These are phyloP conservation scores for Scheffersomyces amazonensis DNA, from an alignment of 805 yeast genomes.

Conservation along the genomic window DNA sequence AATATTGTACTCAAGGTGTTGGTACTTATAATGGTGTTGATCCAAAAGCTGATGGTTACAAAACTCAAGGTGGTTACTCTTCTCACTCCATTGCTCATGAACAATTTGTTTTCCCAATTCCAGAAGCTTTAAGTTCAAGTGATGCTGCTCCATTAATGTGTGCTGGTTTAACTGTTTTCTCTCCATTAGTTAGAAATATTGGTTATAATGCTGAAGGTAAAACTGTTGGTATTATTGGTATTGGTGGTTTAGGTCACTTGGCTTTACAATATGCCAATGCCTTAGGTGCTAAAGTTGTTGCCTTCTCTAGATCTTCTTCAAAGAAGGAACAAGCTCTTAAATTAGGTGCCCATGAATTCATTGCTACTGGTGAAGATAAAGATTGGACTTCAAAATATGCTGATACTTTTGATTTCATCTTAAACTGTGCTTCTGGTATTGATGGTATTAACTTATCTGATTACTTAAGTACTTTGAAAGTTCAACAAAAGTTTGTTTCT, in stretches of 20 bases:
- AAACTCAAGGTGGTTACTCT: conserved; percentile 49
- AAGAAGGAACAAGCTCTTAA: conserved; percentile 28
- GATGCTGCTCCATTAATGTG: conserved; percentile 54
- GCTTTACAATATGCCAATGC: conserved; percentile 59
- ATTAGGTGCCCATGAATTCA: conserved; percentile 29
- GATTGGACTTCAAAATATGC: conserved; percentile 33
- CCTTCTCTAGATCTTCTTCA: conserved; percentile 29
- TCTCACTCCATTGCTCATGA: conserved; percentile 45
- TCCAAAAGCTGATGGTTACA: conserved; percentile 21
- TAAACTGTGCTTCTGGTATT: conserved; percentile 42
- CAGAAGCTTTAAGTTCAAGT: conserved; percentile 39
- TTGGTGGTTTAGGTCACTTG: conserved; percentile 69
- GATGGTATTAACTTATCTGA: conserved; percentile 28
- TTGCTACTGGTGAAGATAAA: conserved; percentile 52
- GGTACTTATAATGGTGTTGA: conserved; percentile 52
- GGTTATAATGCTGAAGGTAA: conserved; percentile 22
- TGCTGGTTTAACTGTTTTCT: conserved; percentile 54
- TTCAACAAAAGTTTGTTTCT: conserved; percentile 56
- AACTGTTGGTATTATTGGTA: conserved; percentile 58
- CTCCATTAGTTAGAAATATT: conserved; percentile 46
- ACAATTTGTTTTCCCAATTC: conserved; percentile 46
- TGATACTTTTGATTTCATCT: conserved; percentile 42
- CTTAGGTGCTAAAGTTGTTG: conserved; percentile 60
- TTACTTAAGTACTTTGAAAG: conserved; percentile 43
- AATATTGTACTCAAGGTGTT: conserved; percentile 49